Evolutionary conservation across 108 stramenopile species (phyloP).

Genomic region (Nitzschia palea): DNA sequence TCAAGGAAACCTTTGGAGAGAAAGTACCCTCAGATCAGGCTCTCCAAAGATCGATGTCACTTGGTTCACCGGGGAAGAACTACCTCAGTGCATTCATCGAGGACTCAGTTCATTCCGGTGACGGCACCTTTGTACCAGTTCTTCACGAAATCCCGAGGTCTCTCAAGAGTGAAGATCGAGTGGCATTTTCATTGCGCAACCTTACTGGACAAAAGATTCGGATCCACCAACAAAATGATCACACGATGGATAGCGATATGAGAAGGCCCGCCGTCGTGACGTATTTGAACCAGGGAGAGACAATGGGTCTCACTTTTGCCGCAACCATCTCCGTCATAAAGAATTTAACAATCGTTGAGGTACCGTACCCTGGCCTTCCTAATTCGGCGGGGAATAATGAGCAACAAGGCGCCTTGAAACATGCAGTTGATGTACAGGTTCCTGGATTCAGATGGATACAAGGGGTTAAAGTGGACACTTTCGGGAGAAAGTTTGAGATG

Average conservation of each 20-base stretch:
- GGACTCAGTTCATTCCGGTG: conserved; percentile 15
- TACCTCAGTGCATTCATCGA: conserved; percentile 12
- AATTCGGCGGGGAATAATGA: conserved; percentile 30
- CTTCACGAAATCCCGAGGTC: conserved; percentile 61
- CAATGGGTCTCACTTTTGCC: conserved; percentile 74
- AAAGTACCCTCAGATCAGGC: conserved; percentile 6
- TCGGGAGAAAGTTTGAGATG: conserved; percentile 77
- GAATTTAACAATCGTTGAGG: conserved; percentile 82
- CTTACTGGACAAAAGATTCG: conserved; percentile 87
- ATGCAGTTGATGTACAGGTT: conserved; percentile 86
- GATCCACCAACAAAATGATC: conserved; percentile 62
- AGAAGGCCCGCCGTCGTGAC: conserved; percentile 42
- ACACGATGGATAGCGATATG: conserved; percentile 23
- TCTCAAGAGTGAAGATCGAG: conserved; percentile 59
- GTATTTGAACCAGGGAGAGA: conserved; percentile 79
- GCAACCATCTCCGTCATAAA: conserved; percentile 83
- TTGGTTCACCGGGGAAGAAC: neutral
- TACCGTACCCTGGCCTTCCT: conserved; percentile 77
- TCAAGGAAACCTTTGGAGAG: conserved; percentile 38
- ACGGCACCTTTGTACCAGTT: conserved; percentile 40
- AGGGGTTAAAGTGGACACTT: conserved; percentile 74
- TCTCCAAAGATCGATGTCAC: conserved; percentile 7
- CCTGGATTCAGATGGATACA: conserved; percentile 90
- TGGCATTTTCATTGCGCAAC: conserved; percentile 90
- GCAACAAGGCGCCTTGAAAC: conserved; percentile 33